A percentile compares a stretch with the other conserved stretches of the same genome.
phyloP scores from a whole-genome alignment of 441 rosid genomes.

The Bruguiera hainesii region DNA sequence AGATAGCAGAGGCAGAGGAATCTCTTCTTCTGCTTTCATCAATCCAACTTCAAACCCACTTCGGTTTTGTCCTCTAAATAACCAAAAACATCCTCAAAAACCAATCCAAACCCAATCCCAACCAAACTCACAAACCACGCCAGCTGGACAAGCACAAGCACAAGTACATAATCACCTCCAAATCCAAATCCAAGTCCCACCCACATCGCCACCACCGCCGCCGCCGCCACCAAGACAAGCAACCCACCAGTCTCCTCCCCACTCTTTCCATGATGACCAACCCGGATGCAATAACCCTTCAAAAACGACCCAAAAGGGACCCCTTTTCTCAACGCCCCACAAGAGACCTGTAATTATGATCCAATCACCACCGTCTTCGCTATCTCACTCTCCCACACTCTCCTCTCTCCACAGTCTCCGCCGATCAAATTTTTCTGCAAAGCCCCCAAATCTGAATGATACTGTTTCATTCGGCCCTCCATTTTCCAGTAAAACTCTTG shows the following conservation, averaged over 20 bases:
- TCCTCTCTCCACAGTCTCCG: slow-evolving; percentile 25
- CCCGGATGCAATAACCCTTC: slow-evolving; percentile 16
- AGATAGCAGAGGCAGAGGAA: slow-evolving; percentile 42
- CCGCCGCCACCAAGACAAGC: slow-evolving; percentile 29
- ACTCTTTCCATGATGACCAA: slow-evolving; percentile 24
- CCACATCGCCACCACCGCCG: slow-evolving; percentile 4
- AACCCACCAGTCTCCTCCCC: slow-evolving; percentile 12
- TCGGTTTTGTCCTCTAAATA: slow-evolving; percentile 6
- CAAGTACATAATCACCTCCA: slow-evolving; percentile 30
- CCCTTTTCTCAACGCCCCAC: slow-evolving; percentile 38
- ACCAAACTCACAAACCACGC: slow-evolving; percentile 20
- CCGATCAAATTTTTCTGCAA: slow-evolving; percentile 8
- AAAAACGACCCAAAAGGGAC: slow-evolving; percentile 17
- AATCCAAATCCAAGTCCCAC: slow-evolving; percentile 27
- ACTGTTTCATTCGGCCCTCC: slow-evolving; percentile 31
- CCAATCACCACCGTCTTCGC: slow-evolving; percentile 21
- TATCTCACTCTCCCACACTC: slow-evolving; percentile 27
- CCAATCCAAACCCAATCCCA: slow-evolving; percentile 12
- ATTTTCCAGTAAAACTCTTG: slow-evolving; percentile 30
- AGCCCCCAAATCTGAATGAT: not conserved
- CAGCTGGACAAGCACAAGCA: slow-evolving; percentile 37
- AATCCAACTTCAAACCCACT: slow-evolving; percentile 6
- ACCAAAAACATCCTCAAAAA: slow-evolving; percentile 13
- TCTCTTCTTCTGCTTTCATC: slow-evolving; percentile 53
- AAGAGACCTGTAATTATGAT: slow-evolving; percentile 40